Base-by-base conservation (phyloP, 2,329 filamentous ascomycete genomes). In the Colletotrichum sansevieriae region DNA sequence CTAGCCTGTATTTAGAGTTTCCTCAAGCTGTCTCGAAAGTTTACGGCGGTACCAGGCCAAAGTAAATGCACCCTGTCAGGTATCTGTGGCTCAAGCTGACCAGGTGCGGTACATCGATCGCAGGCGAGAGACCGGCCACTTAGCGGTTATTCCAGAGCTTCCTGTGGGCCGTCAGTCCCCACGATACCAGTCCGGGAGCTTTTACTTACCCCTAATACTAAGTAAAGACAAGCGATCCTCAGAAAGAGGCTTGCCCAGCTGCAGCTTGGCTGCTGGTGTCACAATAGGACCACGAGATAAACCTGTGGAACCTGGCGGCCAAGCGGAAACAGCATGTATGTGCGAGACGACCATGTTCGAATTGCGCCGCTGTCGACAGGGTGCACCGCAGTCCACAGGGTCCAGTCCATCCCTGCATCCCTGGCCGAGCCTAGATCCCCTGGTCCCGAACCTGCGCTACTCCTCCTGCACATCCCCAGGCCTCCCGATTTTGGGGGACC, bases 371-470 rank as follows among this genome's bases (percentile, higher is more conserved):
- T 5, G 29, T 8, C 35, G 11, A 49, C 65, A 64, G 61, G 60
- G 65, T 39, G 39, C 47, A 68, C 62, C 41, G 52, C 49, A 39
- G 55, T 33, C 41, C 25, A 46, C 65, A 65, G 62, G 62, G 65
- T 65, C 65, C 65, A 65, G 55, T 49, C n/a, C 35, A 65, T 56
- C 65, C 65, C 62, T 68, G 62, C 65, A 65, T 59, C 47, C 47
- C 35, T 37, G 47, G 54, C 35, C 20, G 47, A 68, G 62, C 55
- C 62, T 56, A 56, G 65, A 65, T 68, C 54, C 58, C 58, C 29
- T 51, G 58, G 46, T n/a, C 58, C 43, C 46, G 60, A 52, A 29
- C 57, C 51, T 66, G 12, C 22, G 47, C 29, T 29, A 33, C 41
- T 25, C 29, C 37, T 44, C 22, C 22, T 22, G 3, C 22, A 22